Percentiles rank a stretch among this genome's conserved stretches.
Conservation (phyloP, 1,284 basidiomycete genomes). For the Laetiporus sulphureus region DNA sequence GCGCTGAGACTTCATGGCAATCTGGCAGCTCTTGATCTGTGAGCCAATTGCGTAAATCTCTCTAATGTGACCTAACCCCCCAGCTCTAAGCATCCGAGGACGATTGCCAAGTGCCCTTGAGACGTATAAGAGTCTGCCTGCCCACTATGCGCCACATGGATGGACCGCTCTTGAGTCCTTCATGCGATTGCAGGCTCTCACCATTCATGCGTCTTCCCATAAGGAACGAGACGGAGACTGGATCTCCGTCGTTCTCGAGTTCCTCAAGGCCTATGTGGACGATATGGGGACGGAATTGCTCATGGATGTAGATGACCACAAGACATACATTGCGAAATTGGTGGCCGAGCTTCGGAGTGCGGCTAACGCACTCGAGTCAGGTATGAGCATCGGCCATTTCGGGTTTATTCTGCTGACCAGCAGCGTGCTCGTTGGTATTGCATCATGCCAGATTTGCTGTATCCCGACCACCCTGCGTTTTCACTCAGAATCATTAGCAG, state of each 20-base stretch:
- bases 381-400: conserved; percentile 29
- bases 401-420: not conserved
- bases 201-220: conserved; percentile 48
- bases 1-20: conserved; percentile 79
- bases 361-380: conserved; percentile 46
- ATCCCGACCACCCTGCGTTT: conserved; percentile 63
- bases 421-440: not conserved
- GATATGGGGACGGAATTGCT: conserved; percentile 47
- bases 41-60: conserved; percentile 26
- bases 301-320: conserved; percentile 42
- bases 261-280: conserved; percentile 59
- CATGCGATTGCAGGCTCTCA: conserved; percentile 66
- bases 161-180: conserved; percentile 76
- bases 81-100: conserved; percentile 44
- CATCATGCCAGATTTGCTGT: conserved; percentile 45
- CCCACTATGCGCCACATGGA: conserved; percentile 72
- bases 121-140: conserved; percentile 71
- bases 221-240: conserved; percentile 64
- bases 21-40: conserved; percentile 85
- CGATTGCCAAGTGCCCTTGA: conserved; percentile 55
- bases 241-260: conserved; percentile 64
- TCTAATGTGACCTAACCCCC: not conserved
- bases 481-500: conserved; percentile 37
- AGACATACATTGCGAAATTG: conserved; percentile 46
- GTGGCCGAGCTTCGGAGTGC: conserved; percentile 44